Conservation (phyloP, 306 rosid genomes). For the Vicia villosa region DNA sequence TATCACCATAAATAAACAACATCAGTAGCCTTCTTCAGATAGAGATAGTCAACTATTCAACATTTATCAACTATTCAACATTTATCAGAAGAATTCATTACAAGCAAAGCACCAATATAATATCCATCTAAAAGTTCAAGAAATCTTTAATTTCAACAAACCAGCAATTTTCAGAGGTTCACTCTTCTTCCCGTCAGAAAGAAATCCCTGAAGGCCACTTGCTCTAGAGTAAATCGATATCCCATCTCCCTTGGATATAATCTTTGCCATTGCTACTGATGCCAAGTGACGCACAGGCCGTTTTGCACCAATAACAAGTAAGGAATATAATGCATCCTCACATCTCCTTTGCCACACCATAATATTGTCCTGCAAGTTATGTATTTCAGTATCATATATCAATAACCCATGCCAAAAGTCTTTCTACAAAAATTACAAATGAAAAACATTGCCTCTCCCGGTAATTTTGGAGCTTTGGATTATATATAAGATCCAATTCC, state of each 20-base stretch:
- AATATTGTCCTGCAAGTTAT: slow-evolving; percentile 72
- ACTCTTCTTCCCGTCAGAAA: slow-evolving; percentile 80
- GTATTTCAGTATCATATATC: slow-evolving; percentile 25
- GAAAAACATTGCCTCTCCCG: not conserved
- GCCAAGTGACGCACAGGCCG: slow-evolving; percentile 97
- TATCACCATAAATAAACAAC: not conserved
- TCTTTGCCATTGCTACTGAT: slow-evolving; percentile 83
- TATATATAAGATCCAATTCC: slow-evolving; percentile 14
- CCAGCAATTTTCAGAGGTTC: slow-evolving; percentile 92
- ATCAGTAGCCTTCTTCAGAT: slow-evolving; percentile 16
- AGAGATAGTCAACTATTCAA: slow-evolving; percentile 26
- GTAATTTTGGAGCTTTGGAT: slow-evolving; percentile 3
- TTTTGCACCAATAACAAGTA: slow-evolving; percentile 88
- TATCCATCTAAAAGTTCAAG: slow-evolving; percentile 35
- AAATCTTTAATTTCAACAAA: slow-evolving; percentile 42
- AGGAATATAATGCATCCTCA: slow-evolving; percentile 83
- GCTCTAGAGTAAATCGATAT: slow-evolving; percentile 93
- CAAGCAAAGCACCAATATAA: slow-evolving; percentile 28
- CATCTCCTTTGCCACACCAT: slow-evolving; percentile 95
- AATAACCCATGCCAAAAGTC: not conserved
- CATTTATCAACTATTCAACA: slow-evolving; percentile 21
- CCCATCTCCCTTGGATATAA: slow-evolving; percentile 84
- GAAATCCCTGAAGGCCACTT: slow-evolving; percentile 97
- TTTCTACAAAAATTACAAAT: slow-evolving; percentile 20
- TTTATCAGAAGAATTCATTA: slow-evolving; percentile 19